phyloP scores from a whole-genome alignment of 805 yeast genomes.

The Saccharomycopsis selenospora region DNA sequence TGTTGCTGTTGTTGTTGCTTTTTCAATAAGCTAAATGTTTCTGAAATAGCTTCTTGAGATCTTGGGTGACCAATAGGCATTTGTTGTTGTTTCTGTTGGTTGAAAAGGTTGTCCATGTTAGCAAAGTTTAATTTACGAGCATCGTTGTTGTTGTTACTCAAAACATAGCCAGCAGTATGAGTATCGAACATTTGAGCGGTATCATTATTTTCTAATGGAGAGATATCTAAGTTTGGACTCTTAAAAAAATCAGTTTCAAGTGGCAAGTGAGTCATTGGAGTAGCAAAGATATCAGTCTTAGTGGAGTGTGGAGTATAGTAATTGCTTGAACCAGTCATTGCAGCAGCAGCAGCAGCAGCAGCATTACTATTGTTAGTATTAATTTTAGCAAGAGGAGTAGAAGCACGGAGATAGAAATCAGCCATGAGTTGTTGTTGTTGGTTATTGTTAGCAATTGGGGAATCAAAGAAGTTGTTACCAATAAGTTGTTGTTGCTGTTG shows the following conservation, averaged over 20 bases:
- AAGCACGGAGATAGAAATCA: neutral
- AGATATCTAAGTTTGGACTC: slow-evolving; percentile 11
- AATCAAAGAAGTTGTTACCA: slow-evolving; percentile 2
- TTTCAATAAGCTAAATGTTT: slow-evolving; percentile 5
- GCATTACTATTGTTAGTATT: no score
- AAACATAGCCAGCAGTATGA: neutral
- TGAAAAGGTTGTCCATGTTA: slow-evolving; percentile 10
- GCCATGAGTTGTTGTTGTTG: neutral
- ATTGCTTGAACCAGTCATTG: slow-evolving; percentile 1
- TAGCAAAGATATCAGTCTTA: slow-evolving; percentile 8
- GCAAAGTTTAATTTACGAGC: slow-evolving; percentile 7
- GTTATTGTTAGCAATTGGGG: neutral
- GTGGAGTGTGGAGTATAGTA: neutral
- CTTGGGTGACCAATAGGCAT: slow-evolving; percentile 14
- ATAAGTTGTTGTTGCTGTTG: neutral
- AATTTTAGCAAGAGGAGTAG: neutral
- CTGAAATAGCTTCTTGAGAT: slow-evolving; percentile 11
- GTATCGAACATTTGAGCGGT: neutral
- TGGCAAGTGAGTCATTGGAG: slow-evolving; percentile 14
- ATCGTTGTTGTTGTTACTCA: neutral
- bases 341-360: no score
- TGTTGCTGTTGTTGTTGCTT: slow-evolving; percentile 2
- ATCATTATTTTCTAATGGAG: slow-evolving; percentile 18
- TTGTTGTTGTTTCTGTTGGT: slow-evolving; percentile 2
- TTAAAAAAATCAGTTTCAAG: slow-evolving; percentile 2